These are phyloP conservation scores for Phaeosphaeria sp. DNA, from an alignment of 2,329 filamentous ascomycete species.

Conservation along the genomic window DNA sequence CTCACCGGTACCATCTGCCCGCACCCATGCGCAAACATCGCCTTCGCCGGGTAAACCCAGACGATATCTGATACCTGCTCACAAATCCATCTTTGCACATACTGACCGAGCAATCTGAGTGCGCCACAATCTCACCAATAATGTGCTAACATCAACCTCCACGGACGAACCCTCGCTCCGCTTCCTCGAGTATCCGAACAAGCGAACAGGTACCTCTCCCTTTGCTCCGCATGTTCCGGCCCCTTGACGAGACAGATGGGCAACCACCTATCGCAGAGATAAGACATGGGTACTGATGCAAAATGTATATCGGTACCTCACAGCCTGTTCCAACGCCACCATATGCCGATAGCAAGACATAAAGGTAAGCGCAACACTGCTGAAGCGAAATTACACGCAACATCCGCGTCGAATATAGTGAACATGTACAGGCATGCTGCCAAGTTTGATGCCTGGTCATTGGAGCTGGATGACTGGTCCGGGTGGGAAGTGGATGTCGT, in stretches of 20 bases:
- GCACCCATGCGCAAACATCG: not conserved
- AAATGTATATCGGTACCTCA: not conserved
- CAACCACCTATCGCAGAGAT: not conserved
- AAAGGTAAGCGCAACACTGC: not conserved
- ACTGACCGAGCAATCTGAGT: not conserved
- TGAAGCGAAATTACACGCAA: not conserved
- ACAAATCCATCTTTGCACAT: not conserved
- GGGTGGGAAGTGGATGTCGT: not conserved
- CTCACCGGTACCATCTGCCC: not conserved
- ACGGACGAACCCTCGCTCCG: conserved; percentile 1
- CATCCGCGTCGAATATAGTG: not conserved
- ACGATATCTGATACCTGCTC: not conserved
- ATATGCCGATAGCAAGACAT: not conserved
- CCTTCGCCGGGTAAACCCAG: conserved; percentile 5
- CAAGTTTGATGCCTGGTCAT: not conserved
- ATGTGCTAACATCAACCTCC: not conserved
- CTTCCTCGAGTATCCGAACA: not conserved
- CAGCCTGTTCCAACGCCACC: not conserved
- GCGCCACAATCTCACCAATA: conserved; percentile 2
- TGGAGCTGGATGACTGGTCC: not conserved
- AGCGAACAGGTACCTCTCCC: not conserved
- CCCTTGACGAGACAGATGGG: not conserved
- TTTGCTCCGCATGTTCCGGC: conserved; percentile 2
- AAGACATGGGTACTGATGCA: not conserved
- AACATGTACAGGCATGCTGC: not conserved